These are phyloP conservation scores for Microbotryum violaceum DNA, from an alignment of 1,284 basidiomycete species.

Conservation along the genomic window DNA sequence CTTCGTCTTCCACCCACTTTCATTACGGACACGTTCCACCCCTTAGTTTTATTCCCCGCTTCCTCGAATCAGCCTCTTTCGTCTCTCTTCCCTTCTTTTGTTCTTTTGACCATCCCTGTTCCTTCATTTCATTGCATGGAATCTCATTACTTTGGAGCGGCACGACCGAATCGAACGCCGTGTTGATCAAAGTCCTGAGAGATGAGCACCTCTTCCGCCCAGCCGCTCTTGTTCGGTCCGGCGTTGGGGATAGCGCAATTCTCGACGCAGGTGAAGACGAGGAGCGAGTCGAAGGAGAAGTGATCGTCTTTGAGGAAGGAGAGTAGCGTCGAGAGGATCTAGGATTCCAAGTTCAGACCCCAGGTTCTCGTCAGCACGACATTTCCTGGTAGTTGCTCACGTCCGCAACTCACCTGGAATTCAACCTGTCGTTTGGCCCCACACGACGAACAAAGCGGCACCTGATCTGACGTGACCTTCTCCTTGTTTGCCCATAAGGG, in stretches of 20 bases:
- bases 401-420: conserved; percentile 20
- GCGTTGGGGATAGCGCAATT: conserved; percentile 23
- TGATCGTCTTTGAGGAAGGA: conserved; percentile 17
- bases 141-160: neutral
- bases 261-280: conserved; percentile 27
- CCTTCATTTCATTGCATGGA: too few species aligned
- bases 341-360: neutral
- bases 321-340: conserved; percentile 28
- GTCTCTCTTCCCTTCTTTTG: too few species aligned
- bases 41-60: too few species aligned
- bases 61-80: too few species aligned
- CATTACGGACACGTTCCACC: too few species aligned
- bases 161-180: conserved; percentile 21
- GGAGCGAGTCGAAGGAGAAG: conserved; percentile 25
- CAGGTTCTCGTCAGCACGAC: too few species aligned
- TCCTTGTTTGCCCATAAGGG: conserved; percentile 18
- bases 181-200: conserved; percentile 21
- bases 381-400: too few species aligned
- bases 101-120: too few species aligned
- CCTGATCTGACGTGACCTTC: conserved; percentile 8
- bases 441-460: conserved; percentile 23
- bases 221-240: conserved; percentile 10
- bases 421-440: conserved; percentile 21
- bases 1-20: too few species aligned
- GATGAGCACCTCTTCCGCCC: conserved; percentile 21